Evolutionary conservation across 805 yeast species (phyloP).

Genomic region (Peterozyma xylosa): DNA sequence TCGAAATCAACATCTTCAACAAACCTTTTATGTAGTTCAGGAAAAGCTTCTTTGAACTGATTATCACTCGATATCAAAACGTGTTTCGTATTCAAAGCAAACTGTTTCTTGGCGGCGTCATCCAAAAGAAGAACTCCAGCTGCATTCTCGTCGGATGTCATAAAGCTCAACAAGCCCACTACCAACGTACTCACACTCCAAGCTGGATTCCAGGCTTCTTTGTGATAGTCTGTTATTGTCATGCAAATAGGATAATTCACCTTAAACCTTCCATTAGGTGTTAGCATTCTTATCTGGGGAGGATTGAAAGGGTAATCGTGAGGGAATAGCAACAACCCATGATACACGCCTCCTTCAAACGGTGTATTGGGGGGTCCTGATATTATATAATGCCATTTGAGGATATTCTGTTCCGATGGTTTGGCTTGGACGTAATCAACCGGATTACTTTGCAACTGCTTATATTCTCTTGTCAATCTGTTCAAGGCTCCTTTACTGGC

Average conservation of each 20-base stretch:
- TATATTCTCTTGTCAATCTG: conserved; percentile 73
- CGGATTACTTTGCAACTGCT: conserved; percentile 66
- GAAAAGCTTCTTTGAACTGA: no score
- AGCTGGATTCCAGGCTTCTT: conserved; percentile 93
- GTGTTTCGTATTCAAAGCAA: no score
- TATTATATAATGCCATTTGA: conserved; percentile 91
- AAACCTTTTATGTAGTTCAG: no score
- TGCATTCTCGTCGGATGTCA: conserved; percentile 82
- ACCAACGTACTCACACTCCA: conserved; percentile 90
- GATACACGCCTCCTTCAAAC: conserved; percentile 80
- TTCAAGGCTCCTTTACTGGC: conserved; percentile 11
- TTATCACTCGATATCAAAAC: no score
- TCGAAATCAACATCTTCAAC: no score
- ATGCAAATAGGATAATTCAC: conserved; percentile 78
- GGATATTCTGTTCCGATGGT: conserved; percentile 79
- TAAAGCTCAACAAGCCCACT: conserved; percentile 81
- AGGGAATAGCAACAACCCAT: conserved; percentile 81
- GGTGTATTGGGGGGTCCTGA: conserved; percentile 92
- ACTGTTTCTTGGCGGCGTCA: no score
- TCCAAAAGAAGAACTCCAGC: conserved; percentile 40
- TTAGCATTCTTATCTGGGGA: conserved; percentile 80
- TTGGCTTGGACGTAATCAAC: conserved; percentile 80
- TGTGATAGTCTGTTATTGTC: conserved; percentile 93
- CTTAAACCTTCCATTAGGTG: conserved; percentile 85
- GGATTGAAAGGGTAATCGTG: conserved; percentile 87